phyloP scores from a whole-genome alignment of 148 eudicot species.

The Salicornia ramosissima region DNA sequence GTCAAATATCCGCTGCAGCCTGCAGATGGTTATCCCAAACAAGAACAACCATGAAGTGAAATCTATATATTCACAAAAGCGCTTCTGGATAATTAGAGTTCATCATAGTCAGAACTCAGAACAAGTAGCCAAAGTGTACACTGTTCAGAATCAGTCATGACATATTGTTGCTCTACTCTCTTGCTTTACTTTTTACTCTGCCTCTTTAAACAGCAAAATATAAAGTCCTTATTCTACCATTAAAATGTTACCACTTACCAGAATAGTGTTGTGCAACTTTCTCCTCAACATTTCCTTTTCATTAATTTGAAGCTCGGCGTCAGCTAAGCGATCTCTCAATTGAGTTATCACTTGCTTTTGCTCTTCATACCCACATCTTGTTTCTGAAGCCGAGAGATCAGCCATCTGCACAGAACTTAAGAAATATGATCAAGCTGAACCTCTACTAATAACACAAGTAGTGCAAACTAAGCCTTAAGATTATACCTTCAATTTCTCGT shows the following conservation, averaged over 20 bases:
- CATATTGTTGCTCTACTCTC: no score
- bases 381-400: constrained; percentile 48
- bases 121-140: no score
- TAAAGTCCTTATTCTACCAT: neutral
- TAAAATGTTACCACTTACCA: constrained; percentile 56
- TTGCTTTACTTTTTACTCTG: no score
- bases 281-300: constrained; percentile 68
- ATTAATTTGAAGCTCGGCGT: constrained; percentile 49
- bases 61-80: no score
- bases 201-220: neutral
- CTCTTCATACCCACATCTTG: constrained; percentile 45
- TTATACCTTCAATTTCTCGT: constrained; percentile 58
- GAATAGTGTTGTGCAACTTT: constrained; percentile 71
- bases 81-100: no score
- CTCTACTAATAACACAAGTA: neutral
- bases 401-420: constrained; percentile 43
- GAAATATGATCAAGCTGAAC: neutral
- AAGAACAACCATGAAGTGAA: no score
- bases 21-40: no score
- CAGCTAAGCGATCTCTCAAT: constrained; percentile 43
- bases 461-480: neutral
- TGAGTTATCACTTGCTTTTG: constrained; percentile 34
- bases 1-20: no score
- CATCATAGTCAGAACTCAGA: no score
- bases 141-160: no score